Base-by-base conservation (phyloP, 1,284 basidiomycete genomes). In the Mycena sp. region DNA sequence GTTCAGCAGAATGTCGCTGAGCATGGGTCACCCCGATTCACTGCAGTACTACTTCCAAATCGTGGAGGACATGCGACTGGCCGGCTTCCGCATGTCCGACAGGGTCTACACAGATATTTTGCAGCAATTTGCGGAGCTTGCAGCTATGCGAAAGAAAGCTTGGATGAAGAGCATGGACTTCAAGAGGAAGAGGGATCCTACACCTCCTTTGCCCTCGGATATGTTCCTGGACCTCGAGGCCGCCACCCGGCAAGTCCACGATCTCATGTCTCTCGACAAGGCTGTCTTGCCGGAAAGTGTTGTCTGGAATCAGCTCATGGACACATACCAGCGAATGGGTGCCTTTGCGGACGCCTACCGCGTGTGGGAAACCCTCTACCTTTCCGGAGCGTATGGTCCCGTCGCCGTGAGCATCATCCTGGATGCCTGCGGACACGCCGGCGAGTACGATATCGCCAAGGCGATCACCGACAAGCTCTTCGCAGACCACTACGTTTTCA, bases 251-350 rank as follows among this genome's bases (percentile, higher is more conserved):
- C 85, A 89, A 26, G 83, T 91, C 19, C 95, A 98, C 74, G 87
- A 92, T 64, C 81, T 91, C 56, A 83, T 98, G 69, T 90, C 89
- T 48, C 81, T 95, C 43, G 95, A 98, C 71, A 82, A 89, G 10
- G 82, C 84, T 19, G 79, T 97, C 64, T 84, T 87, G 21, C 92
- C 94, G 3, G 91, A 96, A 71, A 81, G 88, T 12, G 78, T 81
- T 1, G 82, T 96, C n/a, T 89, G 92, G 83, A 97, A 96, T 72
- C 87, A 93, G 68, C 81, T 98, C 61, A 95, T 98, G 92, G 89
- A 94, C 74, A 91, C 94, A 1, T 98, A 98, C 77, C 89, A 92
- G 69, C 88, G 89, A 23, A 83, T 89, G 4, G 89, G 88, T 3
- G 88, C 87, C 58, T 90, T 89, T 62, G 80, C 78, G 1, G 88